A percentile compares a stretch with the other conserved stretches of the same genome.
phyloP scores from a whole-genome alignment of 2,329 filamentous ascomycete genomes.

The Fusarium sacchari region DNA sequence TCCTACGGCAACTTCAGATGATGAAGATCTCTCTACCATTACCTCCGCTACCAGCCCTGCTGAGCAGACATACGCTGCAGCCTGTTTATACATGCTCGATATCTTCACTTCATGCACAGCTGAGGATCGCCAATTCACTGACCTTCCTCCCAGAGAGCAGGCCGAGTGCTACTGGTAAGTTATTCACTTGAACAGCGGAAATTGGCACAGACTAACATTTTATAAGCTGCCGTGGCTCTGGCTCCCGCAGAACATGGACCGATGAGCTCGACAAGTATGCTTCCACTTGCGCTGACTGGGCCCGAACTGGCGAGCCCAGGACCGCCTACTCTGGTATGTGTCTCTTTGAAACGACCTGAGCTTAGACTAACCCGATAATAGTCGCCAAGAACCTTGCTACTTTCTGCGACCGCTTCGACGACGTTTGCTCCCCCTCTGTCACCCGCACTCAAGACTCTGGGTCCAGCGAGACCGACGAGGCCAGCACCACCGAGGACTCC shows the following conservation, averaged over 20 bases:
- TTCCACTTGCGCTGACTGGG: constrained; percentile 46
- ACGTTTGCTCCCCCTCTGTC: constrained; percentile 38
- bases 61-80: constrained; percentile 35
- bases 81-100: constrained; percentile 43
- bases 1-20: constrained; percentile 9
- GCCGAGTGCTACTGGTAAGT: constrained; percentile 49
- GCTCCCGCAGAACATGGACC: constrained; percentile 41
- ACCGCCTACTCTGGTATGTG: constrained; percentile 42
- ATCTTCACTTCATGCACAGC: constrained; percentile 43
- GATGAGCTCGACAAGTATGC: constrained; percentile 46
- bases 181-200: neutral
- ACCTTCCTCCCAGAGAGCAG: constrained; percentile 41
- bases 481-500: constrained; percentile 15
- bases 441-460: constrained; percentile 16
- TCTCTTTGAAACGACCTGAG: neutral
- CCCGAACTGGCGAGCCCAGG: constrained; percentile 40
- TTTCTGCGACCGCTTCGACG: constrained; percentile 46
- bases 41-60: constrained; percentile 17
- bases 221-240: constrained; percentile 37
- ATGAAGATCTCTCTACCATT: constrained; percentile 8
- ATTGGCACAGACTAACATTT: constrained; percentile 17
- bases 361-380: constrained; percentile 30
- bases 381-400: constrained; percentile 45
- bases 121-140: constrained; percentile 40
- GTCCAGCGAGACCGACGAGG: neutral